Conservation (phyloP, 2,329 filamentous ascomycete species). For the Fusarium xyrophilum region DNA sequence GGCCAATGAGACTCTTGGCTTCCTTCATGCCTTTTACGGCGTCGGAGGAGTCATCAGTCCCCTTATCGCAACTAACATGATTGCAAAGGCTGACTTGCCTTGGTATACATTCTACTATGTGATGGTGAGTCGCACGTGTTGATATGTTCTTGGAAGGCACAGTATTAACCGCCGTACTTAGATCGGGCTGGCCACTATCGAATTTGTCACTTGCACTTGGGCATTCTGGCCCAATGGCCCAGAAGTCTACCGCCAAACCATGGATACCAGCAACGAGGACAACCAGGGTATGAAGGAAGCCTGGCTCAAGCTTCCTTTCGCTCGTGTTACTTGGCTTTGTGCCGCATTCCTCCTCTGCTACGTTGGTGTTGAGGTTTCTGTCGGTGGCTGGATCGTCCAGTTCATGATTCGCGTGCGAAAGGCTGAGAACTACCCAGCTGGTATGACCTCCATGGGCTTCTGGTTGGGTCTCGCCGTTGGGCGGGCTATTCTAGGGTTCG, state of each 20-base stretch:
- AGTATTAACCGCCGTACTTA: conserved; percentile 43
- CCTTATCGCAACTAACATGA: conserved; percentile 73
- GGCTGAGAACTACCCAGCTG: conserved; percentile 71
- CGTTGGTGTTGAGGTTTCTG: conserved; percentile 76
- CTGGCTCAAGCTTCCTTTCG: conserved; percentile 52
- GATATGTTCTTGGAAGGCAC: conserved; percentile 52
- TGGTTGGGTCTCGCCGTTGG: conserved; percentile 82
- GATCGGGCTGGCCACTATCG: conserved; percentile 20
- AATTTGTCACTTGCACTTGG: conserved; percentile 48
- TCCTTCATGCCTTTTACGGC: conserved; percentile 74
- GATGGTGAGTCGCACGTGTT: conserved; percentile 59
- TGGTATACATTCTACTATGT: conserved; percentile 81
- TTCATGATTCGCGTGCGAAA: conserved; percentile 81
- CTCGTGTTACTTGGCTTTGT: conserved; percentile 71
- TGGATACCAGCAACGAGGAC: conserved; percentile 42
- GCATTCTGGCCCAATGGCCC: conserved; percentile 70
- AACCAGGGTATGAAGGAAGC: conserved; percentile 32
- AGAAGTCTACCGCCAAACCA: conserved; percentile 56
- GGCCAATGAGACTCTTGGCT: conserved; percentile 72
- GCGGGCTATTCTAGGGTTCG: conserved; percentile 72
- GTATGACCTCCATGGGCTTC: conserved; percentile 79
- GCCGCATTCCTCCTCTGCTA: conserved; percentile 77
- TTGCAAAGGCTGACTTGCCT: conserved; percentile 63
- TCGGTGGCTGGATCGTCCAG: conserved; percentile 83
- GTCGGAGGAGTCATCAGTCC: conserved; percentile 73